Base-by-base conservation (phyloP, 306 rosid species). In the Fagus crenata region DNA sequence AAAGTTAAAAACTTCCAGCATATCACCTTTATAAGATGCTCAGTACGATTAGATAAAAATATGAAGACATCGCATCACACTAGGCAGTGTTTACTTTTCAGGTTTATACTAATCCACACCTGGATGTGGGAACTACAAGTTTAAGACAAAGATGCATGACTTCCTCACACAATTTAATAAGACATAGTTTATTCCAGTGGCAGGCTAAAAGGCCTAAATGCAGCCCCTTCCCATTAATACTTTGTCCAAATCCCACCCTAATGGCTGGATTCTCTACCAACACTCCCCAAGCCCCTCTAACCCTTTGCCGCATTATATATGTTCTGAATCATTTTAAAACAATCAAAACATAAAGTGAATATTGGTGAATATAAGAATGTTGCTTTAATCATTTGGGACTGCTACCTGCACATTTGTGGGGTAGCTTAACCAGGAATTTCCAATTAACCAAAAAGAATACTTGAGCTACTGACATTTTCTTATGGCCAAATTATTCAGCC, bases 81-180 rank as follows among this genome's bases (percentile, higher is more conserved):
- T 49, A 55, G 56, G 8, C 7, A 33, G 35, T 49, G 68, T 32
- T 74, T 73, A 51, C 74, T 36, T 71, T 72, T 40, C 68, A 61
- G 68, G 40, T 61, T 32, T 61, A 61, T 32, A 61, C 31, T 58
- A 58, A 46, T 58, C 40, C 68, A 61, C 68, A 61, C 68, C 39
- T 33, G 40, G 68, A 33, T 33, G 39, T 4, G 11, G 39, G 33
- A 33, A 13, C 68, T 61, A 5, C 2, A 61, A 61, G 64, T 28
- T 58, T 8, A 58, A 15, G 32, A 32, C n/a, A 61, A 61, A 61
- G 42, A 33, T 61, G 42, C 8, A 4, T 9, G 68, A 61, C 41
- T 61, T 28, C 68, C 40, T 33, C 22, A 5, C 9, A 32, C 68
- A 61, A 13, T 61, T 61, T 5, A 11, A 67, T 7, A 6, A 64